Evolutionary conservation across 2,329 filamentous ascomycete species (phyloP).

Genomic region (Exophiala oligosperma): DNA sequence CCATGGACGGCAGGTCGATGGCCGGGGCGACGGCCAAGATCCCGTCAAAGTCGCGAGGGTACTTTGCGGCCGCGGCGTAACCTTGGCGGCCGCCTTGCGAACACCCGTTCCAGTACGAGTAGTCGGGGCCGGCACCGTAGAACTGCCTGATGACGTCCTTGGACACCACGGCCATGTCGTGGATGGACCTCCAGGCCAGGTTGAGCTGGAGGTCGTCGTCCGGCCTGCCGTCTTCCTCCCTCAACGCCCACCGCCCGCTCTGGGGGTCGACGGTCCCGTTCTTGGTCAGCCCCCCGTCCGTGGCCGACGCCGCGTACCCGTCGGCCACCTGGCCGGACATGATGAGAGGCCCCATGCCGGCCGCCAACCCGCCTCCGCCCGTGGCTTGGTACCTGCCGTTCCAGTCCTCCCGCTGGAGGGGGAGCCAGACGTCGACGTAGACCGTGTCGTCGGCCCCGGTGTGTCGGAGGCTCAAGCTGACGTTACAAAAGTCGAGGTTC

Average conservation of each 20-base stretch:
- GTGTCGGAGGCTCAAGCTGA: constrained; percentile 43
- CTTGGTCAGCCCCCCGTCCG: constrained; percentile 24
- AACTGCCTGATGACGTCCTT: constrained; percentile 18
- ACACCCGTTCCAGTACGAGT: constrained; percentile 57
- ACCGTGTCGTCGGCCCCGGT: constrained; percentile 39
- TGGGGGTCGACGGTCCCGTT: constrained; percentile 12
- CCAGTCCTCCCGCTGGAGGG: constrained; percentile 31
- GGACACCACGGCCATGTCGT: constrained; percentile 37
- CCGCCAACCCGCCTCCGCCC: constrained; percentile 39
- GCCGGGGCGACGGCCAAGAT: constrained; percentile 32
- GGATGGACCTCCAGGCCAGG: constrained; percentile 35
- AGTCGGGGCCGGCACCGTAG: constrained; percentile 14
- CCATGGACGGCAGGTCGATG: constrained; percentile 29
- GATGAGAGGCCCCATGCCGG: constrained; percentile 16
- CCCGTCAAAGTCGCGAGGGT: constrained; percentile 32
- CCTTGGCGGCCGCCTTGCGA: constrained; percentile 62
- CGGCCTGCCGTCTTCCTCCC: constrained; percentile 32
- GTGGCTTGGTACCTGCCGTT: constrained; percentile 41
- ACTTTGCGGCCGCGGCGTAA: constrained; percentile 44
- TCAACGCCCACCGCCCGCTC: constrained; percentile 14
- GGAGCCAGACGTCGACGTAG: constrained; percentile 34
- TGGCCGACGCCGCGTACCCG: constrained; percentile 27
- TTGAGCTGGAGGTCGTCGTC: constrained; percentile 36
- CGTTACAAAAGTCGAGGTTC: constrained; percentile 17
- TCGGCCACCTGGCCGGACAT: constrained; percentile 9